Base-by-base conservation (phyloP, 2,329 filamentous ascomycete genomes). In the Colletotrichum euphorbiae region DNA sequence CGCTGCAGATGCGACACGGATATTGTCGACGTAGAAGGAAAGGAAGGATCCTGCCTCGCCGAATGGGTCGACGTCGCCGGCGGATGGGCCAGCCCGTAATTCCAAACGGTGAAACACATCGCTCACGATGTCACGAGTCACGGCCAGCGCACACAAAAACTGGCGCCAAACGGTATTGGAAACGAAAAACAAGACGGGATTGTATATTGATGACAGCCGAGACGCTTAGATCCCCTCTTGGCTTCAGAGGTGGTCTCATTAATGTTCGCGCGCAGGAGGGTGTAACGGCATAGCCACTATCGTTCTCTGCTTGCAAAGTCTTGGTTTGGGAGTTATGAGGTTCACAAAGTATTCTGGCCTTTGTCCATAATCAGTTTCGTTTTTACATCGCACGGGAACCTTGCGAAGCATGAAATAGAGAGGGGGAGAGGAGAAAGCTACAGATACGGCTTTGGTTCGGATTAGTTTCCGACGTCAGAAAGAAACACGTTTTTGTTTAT, bases 61-160 rank as follows among this genome's bases (percentile, higher is more conserved):
- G 94, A 99, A 81, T 99, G 96, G 96, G 96, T 99, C 13, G 93
- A 98, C 69, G 94, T 98, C 74, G 95, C 94, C 54, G 96, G 96
- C 73, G 96, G 96, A 68, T 99, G 94, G 93, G 89, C 92, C 67
- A 83, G 82, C 69, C 81, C 82, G 59, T 84, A 77, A 55, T 69
- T 15, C 51, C 36, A 43, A 54, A 52, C 40, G 17, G 36, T 60
- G 17, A 42, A 45, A 36, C 31, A 40, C 60, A 58, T 64, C 40
- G 33, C 54, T 65, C 40, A 68, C 52, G 40, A 68, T 68, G 65
- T 58, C 54, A 65, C 65, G 61, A 65, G 60, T 54, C 61, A 65
- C 33, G 40, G 60, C 65, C 54, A 68, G 54, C 46, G 50, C 38
- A 58, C 33, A 43, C 33, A 52, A 21, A 43, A 17, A 33, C 60